These are phyloP conservation scores for Amphicarpaea edgeworthii DNA, from an alignment of 306 rosid species.

Conservation along the genomic window DNA sequence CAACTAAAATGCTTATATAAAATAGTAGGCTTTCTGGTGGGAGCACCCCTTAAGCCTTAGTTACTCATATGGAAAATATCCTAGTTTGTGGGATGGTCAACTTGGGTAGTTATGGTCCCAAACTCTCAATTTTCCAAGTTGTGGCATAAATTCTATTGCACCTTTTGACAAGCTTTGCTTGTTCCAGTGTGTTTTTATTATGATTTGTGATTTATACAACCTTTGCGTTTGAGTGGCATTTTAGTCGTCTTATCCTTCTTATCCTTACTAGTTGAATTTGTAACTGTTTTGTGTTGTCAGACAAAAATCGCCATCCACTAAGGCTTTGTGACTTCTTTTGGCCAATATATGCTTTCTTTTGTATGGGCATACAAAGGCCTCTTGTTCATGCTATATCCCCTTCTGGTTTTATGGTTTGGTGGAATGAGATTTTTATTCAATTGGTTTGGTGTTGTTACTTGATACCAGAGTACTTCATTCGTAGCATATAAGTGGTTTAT, in stretches of 20 bases:
- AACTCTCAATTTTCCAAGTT: constrained; percentile 53
- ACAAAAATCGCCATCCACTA: constrained; percentile 25
- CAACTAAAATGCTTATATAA: constrained; percentile 48
- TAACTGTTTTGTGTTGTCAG: constrained; percentile 50
- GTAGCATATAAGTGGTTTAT: neutral
- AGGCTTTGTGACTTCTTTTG: neutral
- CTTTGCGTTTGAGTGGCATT: constrained; percentile 50
- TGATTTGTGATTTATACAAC: constrained; percentile 54
- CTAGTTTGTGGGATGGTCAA: constrained; percentile 49
- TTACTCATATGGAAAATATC: constrained; percentile 50
- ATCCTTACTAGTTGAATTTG: constrained; percentile 45
- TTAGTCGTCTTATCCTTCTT: constrained; percentile 28
- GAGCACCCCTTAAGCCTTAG: constrained; percentile 50
- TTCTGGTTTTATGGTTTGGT: neutral
- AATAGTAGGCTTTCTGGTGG: constrained; percentile 44
- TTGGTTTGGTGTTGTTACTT: neutral
- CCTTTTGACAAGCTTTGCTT: constrained; percentile 45
- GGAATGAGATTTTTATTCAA: neutral
- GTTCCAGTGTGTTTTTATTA: constrained; percentile 47
- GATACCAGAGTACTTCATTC: neutral
- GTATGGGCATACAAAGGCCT: constrained; percentile 18
- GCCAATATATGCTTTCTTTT: constrained; percentile 15
- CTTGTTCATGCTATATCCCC: neutral
- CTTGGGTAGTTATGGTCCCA: constrained; percentile 50
- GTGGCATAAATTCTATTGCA: constrained; percentile 53